Conservation (phyloP, 2,329 filamentous ascomycete species). For the Geosmithia putterillii region DNA sequence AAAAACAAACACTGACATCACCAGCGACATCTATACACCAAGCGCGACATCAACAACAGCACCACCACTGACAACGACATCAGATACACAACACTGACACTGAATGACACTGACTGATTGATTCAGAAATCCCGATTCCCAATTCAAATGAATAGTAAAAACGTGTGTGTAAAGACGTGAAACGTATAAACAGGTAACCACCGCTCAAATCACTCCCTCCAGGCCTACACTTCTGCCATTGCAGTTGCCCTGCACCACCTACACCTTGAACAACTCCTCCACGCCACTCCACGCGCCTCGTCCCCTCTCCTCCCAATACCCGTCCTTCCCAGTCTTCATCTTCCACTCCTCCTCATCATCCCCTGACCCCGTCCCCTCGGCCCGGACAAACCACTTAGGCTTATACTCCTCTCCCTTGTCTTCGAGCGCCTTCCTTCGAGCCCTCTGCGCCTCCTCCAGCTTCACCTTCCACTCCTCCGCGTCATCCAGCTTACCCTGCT, state of each 20-base stretch:
- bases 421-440: constrained; percentile 63
- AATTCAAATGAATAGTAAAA: too few species aligned
- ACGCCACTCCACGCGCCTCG: constrained; percentile 53
- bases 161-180: too few species aligned
- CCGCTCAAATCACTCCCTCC: too few species aligned
- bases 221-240: too few species aligned
- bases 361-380: constrained; percentile 32
- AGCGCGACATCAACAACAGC: too few species aligned
- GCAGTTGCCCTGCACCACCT: neutral
- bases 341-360: constrained; percentile 61
- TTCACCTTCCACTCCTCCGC: constrained; percentile 75
- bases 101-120: too few species aligned
- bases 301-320: constrained; percentile 84
- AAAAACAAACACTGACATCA: too few species aligned
- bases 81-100: too few species aligned
- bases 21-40: too few species aligned
- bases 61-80: too few species aligned
- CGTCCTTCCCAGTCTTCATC: constrained; percentile 68
- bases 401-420: constrained; percentile 58
- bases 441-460: constrained; percentile 77
- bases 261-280: constrained; percentile 33
- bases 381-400: constrained; percentile 76
- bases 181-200: too few species aligned
- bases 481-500: constrained; percentile 68
- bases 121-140: too few species aligned